A percentile compares a stretch with the other conserved stretches of the same genome.
Evolutionary conservation across 371 early-diverging fungal genomes (phyloP).

Genomic region (Actinomucor elegans): DNA sequence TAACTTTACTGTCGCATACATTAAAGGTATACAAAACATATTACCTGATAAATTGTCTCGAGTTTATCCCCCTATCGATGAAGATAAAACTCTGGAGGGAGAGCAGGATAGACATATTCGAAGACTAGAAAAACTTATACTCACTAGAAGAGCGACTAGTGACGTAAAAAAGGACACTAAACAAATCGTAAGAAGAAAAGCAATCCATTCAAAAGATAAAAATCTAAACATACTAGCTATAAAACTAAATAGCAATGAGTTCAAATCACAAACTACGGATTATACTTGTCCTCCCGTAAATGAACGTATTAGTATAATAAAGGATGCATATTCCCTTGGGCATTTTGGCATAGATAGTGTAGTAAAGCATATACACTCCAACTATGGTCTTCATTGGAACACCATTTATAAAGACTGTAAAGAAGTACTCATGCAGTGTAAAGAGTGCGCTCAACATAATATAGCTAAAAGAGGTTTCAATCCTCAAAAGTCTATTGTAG

Average conservation of each 20-base stretch:
- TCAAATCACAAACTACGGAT: background rate
- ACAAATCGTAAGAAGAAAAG: background rate
- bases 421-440: background rate
- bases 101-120: background rate
- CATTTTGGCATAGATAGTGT: conserved; percentile 1
- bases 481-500: background rate
- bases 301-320: background rate
- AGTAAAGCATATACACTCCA: background rate
- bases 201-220: background rate
- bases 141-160: background rate
- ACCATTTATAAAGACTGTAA: conserved; percentile 4
- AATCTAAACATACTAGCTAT: conserved; percentile 4
- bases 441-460: conserved; percentile 1
- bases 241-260: conserved; percentile 1
- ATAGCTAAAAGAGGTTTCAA: background rate
- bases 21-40: background rate
- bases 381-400: conserved; percentile 3
- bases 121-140: background rate
- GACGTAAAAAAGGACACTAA: too few relatives aligned
- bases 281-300: conserved; percentile 2
- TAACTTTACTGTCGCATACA: background rate
- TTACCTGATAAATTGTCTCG: background rate
- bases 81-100: conserved; percentile 3
- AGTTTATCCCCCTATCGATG: background rate
- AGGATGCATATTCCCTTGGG: conserved; percentile 1